Base-by-base conservation (phyloP, 1,139 yeast species). In the Zygosaccharomyces sapae region DNA sequence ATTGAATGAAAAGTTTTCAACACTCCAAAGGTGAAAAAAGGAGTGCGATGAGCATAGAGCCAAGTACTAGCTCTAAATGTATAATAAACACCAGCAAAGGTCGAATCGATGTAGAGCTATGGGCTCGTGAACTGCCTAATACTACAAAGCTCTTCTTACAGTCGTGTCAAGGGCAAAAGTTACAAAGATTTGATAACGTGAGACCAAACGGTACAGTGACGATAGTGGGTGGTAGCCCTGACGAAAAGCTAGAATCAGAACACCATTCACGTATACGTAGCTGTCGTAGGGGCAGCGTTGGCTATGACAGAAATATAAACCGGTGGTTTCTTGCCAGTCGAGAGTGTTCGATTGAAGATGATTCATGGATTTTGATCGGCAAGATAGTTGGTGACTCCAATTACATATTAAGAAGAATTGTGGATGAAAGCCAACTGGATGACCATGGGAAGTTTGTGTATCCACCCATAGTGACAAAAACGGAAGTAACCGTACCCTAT, bases 41-140 rank as follows among this genome's bases (percentile, higher is more conserved):
- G 20, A 8, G 18, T 9, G 20, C 39, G 25, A 35, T 35, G 38
- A 35, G 38, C 30, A 36, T 46, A 29, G 86, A 81, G 56, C 87
- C 86, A 2, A 69, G 73, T 25, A 77, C 89, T 0, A 73, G 81
- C 2, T 89, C 87, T 1, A 76, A 75, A 52, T 83, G 82, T 18
- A 61, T 71, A 10, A 55, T 86, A 3, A 54, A 63, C 8, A 84
- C 94, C 1, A 68, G 79, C 9, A 81, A 79, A 49, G 95, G 95
- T 0, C 63, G 69, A 1, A 66, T 86, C 0, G 78, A 74, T 37
- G 62, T 86, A 1, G 88, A 80, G 44, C 61, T 86, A 8, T 86
- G 86, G 83, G 86, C 90, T 20, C 79, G 79, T 54, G 89, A 86
- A 60, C 66, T 78, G 3, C 90, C 94, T 0, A 53, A 55, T 0